Conservation (phyloP, 768 basidiomycete species). For the Mycena latifolia region DNA sequence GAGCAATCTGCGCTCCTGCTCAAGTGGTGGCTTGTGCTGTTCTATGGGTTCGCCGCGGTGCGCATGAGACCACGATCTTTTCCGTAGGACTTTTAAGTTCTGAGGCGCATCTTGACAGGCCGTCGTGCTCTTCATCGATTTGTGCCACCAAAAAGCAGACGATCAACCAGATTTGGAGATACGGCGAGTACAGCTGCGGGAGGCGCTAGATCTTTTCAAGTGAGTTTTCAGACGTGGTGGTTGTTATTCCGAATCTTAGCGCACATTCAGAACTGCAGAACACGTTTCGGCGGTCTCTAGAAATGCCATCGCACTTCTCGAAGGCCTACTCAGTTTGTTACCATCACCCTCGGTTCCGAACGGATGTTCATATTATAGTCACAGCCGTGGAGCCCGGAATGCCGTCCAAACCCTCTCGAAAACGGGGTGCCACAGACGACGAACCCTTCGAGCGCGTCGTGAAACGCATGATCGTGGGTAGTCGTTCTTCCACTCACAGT, state of each 20-base stretch:
- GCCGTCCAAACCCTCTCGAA: constrained; percentile 33
- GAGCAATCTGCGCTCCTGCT: constrained; percentile 39
- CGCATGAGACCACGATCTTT: background rate
- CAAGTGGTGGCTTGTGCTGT: constrained; percentile 41
- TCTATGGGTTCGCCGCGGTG: constrained; percentile 43
- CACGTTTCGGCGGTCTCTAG: constrained; percentile 37
- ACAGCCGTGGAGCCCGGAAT: constrained; percentile 29
- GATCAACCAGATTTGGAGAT: constrained; percentile 32
- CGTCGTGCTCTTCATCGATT: constrained; percentile 43
- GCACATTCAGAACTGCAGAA: constrained; percentile 21
- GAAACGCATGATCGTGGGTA: constrained; percentile 41
- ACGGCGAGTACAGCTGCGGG: constrained; percentile 36
- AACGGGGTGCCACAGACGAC: constrained; percentile 35
- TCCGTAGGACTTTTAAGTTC: too few relatives aligned
- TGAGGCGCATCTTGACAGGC: constrained; percentile 24
- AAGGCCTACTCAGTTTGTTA: constrained; percentile 39
- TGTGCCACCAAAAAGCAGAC: constrained; percentile 39
- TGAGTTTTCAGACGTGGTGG: background rate
- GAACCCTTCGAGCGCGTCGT: constrained; percentile 41
- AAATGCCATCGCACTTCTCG: constrained; percentile 41
- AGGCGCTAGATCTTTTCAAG: constrained; percentile 42
- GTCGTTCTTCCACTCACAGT: background rate
- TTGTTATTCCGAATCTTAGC: background rate
- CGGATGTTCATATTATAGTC: background rate
- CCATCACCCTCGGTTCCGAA: background rate